Conservation (phyloP, 2,329 filamentous ascomycete species). For the Sporothrix euskadiensis region DNA sequence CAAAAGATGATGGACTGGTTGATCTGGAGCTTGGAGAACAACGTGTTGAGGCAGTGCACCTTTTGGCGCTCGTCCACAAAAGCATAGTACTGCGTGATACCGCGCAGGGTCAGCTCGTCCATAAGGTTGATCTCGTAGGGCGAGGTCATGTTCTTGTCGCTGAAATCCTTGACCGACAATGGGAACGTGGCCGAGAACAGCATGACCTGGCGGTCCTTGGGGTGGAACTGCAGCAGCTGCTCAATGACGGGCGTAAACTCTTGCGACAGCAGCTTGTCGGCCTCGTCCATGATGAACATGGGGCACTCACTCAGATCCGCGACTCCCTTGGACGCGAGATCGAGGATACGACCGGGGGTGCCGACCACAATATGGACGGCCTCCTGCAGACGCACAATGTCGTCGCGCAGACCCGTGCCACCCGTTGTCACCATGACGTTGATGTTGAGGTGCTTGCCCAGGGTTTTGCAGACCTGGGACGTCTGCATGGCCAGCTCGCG, state of each 20-base stretch:
- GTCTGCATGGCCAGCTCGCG: conserved; percentile 97
- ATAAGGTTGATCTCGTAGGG: conserved; percentile 99
- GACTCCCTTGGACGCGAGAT: conserved; percentile 93
- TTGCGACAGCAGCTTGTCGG: conserved; percentile 92
- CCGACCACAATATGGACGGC: conserved; percentile 97
- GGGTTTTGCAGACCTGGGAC: conserved; percentile 97
- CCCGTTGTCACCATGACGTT: conserved; percentile 99
- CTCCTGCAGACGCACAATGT: conserved; percentile 92
- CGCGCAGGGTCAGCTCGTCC: conserved; percentile 96
- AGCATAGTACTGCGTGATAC: conserved; percentile 98
- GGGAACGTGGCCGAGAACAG: conserved; percentile 98
- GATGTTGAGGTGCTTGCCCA: conserved; percentile 94
- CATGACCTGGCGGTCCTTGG: conserved; percentile 98
- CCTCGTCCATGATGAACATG: conserved; percentile 99
- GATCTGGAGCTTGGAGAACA: conserved; percentile 98
- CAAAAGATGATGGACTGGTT: conserved; percentile 99
- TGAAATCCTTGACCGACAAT: conserved; percentile 95
- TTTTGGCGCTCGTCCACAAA: conserved; percentile 99
- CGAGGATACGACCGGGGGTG: conserved; percentile 92
- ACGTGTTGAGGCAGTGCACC: conserved; percentile 96
- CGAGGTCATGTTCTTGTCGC: conserved; percentile 93
- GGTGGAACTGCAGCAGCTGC: conserved; percentile 90
- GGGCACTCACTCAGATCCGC: conserved; percentile 94
- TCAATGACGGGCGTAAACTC: conserved; percentile 98
- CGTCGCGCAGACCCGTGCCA: conserved; percentile 90